A percentile compares a stretch with the other conserved stretches of the same genome.
Evolutionary conservation across 331 rosid genomes (phyloP).

Genomic region (Cydonia oblonga): DNA sequence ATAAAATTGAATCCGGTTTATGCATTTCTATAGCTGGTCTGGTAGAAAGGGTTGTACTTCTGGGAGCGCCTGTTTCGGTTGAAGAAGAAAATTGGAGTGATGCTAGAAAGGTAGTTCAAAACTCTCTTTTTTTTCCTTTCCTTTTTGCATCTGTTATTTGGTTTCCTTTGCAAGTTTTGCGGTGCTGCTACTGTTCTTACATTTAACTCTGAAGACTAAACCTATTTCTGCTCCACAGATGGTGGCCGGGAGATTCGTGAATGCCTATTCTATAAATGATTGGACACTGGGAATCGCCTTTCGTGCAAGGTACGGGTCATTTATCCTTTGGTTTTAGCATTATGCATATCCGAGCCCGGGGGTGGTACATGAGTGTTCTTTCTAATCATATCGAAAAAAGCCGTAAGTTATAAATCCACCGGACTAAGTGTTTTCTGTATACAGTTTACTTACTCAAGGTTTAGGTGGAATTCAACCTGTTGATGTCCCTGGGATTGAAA

Average conservation of each 20-base stretch:
- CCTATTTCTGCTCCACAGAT: slow-evolving; percentile 22
- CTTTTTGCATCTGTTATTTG: background rate
- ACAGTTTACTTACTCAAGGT: slow-evolving; percentile 51
- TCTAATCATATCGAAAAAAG: background rate
- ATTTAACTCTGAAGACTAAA: background rate
- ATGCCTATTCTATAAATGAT: slow-evolving; percentile 44
- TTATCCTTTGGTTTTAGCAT: background rate
- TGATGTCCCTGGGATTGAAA: slow-evolving; percentile 46
- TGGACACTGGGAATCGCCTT: slow-evolving; percentile 56
- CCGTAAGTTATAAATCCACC: background rate
- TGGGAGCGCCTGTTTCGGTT: slow-evolving; percentile 62
- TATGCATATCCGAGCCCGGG: too few species aligned
- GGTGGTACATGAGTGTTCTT: background rate
- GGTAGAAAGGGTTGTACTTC: slow-evolving; percentile 58
- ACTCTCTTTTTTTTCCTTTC: background rate
- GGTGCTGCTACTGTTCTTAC: background rate
- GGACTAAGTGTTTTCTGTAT: slow-evolving; percentile 7
- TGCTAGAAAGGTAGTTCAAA: slow-evolving; percentile 37
- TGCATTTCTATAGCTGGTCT: slow-evolving; percentile 38
- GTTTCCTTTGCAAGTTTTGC: background rate
- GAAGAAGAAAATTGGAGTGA: slow-evolving; percentile 42
- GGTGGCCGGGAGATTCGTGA: slow-evolving; percentile 71
- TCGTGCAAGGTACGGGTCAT: slow-evolving; percentile 43
- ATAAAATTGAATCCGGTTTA: background rate
- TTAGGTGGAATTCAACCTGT: slow-evolving; percentile 66